A percentile compares a stretch with the other conserved stretches of the same genome.
Conservation (phyloP, 306 rosid genomes). For the Ochetophila trinervis region DNA sequence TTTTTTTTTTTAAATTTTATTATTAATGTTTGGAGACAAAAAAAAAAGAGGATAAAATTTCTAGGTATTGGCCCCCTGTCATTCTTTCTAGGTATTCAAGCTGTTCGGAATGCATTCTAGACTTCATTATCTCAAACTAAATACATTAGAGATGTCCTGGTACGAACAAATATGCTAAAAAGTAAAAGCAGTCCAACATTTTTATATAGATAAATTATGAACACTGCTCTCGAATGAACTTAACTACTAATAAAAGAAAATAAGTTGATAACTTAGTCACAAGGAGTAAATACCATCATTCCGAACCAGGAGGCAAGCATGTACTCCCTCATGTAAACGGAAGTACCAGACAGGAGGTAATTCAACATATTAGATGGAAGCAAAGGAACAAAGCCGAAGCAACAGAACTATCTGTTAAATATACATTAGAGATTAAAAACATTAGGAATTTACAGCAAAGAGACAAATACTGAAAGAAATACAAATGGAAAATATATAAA, state of each 20-base stretch:
- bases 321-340: slow-evolving; percentile 44
- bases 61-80: no score
- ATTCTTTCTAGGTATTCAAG: no score
- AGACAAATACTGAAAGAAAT: neutral
- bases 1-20: no score
- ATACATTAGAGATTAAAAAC: slow-evolving; percentile 11
- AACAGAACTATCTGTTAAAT: slow-evolving; percentile 44
- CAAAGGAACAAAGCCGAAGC: slow-evolving; percentile 53
- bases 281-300: slow-evolving; percentile 47
- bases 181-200: no score
- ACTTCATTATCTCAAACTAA: no score
- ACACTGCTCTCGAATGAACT: neutral
- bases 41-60: no score
- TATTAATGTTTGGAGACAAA: no score
- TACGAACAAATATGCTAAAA: no score
- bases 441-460: slow-evolving; percentile 1
- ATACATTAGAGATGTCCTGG: no score
- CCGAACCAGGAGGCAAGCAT: slow-evolving; percentile 60
- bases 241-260: neutral
- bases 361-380: slow-evolving; percentile 57
- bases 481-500: neutral
- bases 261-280: neutral
- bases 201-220: neutral
- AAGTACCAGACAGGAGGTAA: slow-evolving; percentile 49
- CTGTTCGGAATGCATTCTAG: no score